A percentile compares a stretch with the other conserved stretches of the same genome.
These are phyloP conservation scores for Bondarzewia mesenterica DNA, from an alignment of 1,284 basidiomycete genomes.

Conservation along the genomic window DNA sequence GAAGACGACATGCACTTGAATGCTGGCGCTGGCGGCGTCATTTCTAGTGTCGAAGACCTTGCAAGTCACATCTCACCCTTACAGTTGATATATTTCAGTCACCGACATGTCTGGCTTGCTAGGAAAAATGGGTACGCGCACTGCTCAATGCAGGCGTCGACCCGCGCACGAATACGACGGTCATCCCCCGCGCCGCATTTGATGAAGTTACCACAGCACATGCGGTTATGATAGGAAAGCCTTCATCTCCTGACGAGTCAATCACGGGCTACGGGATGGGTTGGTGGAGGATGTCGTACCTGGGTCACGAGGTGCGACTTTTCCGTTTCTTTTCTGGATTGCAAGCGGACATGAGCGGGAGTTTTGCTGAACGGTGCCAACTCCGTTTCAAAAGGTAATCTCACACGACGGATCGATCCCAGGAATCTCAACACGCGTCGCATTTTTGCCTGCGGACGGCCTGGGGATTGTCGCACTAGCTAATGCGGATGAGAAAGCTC, in stretches of 20 bases:
- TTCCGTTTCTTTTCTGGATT: background rate
- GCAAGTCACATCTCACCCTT: conserved; percentile 12
- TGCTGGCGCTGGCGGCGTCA: conserved; percentile 37
- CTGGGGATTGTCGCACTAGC: conserved; percentile 33
- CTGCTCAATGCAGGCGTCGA: conserved; percentile 35
- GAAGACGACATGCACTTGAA: conserved; percentile 10
- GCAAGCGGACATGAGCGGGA: background rate
- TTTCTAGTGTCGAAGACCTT: conserved; percentile 22
- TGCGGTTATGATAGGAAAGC: conserved; percentile 8
- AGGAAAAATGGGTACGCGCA: conserved; percentile 36
- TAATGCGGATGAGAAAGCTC: conserved; percentile 31
- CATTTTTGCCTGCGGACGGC: conserved; percentile 21
- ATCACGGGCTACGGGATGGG: conserved; percentile 33
- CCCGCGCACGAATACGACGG: conserved; percentile 29
- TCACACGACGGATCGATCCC: conserved; percentile 32
- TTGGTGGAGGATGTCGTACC: conserved; percentile 30
- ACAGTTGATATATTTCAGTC: background rate
- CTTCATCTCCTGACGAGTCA: conserved; percentile 7
- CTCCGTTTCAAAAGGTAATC: conserved; percentile 20
- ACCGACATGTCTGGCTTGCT: background rate
- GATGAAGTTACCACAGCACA: conserved; percentile 30
- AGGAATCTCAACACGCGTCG: conserved; percentile 32
- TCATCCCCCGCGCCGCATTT: conserved; percentile 30
- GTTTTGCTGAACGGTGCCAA: too few relatives aligned
- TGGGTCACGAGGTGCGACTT: conserved; percentile 26